Percentiles rank a stretch among this genome's conserved stretches.
Conservation (phyloP, 2,329 filamentous ascomycete species). For the Venturia carpophila region DNA sequence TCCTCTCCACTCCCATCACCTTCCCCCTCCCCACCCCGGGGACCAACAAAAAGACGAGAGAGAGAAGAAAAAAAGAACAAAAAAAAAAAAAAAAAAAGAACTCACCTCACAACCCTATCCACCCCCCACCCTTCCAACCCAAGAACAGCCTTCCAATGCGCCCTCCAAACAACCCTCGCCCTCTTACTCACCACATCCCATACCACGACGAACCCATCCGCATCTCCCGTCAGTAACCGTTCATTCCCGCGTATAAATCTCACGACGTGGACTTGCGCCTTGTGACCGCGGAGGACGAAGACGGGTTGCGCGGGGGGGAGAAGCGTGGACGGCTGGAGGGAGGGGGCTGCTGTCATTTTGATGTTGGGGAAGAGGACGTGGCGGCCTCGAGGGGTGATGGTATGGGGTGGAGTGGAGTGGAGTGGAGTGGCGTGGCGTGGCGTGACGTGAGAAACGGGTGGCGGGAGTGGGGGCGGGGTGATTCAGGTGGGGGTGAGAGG, state of each 20-base stretch:
- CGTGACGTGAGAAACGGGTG: too few species aligned
- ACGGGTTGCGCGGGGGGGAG: slow-evolving; percentile 49
- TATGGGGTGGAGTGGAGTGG: too few species aligned
- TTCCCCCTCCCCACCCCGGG: too few species aligned
- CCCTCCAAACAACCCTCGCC: slow-evolving; percentile 75
- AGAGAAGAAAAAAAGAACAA: too few species aligned
- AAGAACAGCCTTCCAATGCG: slow-evolving; percentile 70
- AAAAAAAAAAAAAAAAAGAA: slow-evolving; percentile 23
- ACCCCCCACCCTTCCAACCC: slow-evolving; percentile 62
- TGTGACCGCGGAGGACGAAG: slow-evolving; percentile 79
- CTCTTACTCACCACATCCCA: slow-evolving; percentile 82
- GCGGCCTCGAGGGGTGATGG: neutral
- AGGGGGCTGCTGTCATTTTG: neutral
- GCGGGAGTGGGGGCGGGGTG: too few species aligned
- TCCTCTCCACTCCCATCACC: slow-evolving; percentile 6
- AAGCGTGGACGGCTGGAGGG: slow-evolving; percentile 22
- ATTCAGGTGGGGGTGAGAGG: too few species aligned
- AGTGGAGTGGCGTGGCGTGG: neutral
- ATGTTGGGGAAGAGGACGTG: neutral
- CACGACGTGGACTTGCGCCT: slow-evolving; percentile 68
- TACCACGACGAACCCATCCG: slow-evolving; percentile 77
- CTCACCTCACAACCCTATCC: slow-evolving; percentile 77
- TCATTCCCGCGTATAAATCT: slow-evolving; percentile 65
- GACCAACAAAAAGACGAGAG: too few species aligned
- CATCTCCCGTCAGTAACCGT: slow-evolving; percentile 77